Base-by-base conservation (phyloP, 176 grass and related monocot species). In the Saccharum spontaneum region DNA sequence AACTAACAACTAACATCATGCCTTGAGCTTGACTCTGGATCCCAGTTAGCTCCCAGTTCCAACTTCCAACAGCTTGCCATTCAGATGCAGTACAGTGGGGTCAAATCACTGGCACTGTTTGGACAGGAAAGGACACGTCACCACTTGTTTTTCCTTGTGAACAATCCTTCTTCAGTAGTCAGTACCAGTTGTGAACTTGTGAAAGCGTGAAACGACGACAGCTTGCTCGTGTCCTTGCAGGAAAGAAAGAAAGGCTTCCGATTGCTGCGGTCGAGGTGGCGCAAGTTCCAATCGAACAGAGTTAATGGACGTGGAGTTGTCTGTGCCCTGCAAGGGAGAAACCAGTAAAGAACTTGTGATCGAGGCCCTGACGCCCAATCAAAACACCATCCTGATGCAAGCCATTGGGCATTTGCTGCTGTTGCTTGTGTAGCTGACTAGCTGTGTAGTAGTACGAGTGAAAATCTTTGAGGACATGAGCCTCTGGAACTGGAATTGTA, bases 21-120 rank as follows among this genome's bases (percentile, higher is more conserved):
- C n/a, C 28, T 13, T 28, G 1, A 57, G 31, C 26, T 74, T 71
- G 75, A 73, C 73, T 46, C 40, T 66, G 40, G 14, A 44, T 24
- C 22, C 17, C 33, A 67, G 28, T 28, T 28, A 28, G 28, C 8
- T 61, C 59, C 59, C 10, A 30, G 10, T 14, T 14, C 22, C 57
- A 60, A 10, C 20, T 10, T n/a, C 55, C 55, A 59, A 59, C 55
- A 59, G 55, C 8, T 60, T 60, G 20, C 55, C 55, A 23, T 60
- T 8, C 55, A 60, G 55, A 60, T 60, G 55, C 55, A 10, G 64
- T 34, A 34, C 67, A 81, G 33, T 44, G 55, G 26, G 79, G 84
- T 90, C 79, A 86, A 79, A 86, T 86, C 88, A 48, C 37, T 8
- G 46, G 69, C 82, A 75, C 76, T 75, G 69, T 89, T 88, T 79